Conservation (phyloP, 495 filamentous ascomycete genomes). For the Peziza echinospora region DNA sequence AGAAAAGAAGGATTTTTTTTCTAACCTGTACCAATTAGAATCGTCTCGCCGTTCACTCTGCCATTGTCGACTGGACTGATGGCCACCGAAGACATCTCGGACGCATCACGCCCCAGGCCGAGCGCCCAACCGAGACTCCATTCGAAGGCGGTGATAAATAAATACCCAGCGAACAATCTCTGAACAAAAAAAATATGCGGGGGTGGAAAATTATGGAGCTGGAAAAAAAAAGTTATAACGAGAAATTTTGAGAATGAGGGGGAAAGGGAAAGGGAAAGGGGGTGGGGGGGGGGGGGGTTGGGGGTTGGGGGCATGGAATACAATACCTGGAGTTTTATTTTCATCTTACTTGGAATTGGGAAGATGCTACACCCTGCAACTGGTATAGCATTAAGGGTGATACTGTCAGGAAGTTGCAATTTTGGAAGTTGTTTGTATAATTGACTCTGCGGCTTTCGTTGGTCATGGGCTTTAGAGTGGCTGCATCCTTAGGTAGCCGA, state of each 20-base stretch:
- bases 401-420: background rate
- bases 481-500: no score
- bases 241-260: background rate
- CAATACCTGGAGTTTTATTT: no score
- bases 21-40: no score
- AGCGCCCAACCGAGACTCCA: conserved; percentile 22
- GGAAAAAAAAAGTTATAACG: background rate
- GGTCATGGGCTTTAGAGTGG: no score
- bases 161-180: no score
- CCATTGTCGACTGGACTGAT: conserved; percentile 55
- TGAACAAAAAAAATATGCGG: background rate
- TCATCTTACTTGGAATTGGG: background rate
- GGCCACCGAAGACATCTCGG: conserved; percentile 62
- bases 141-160: no score
- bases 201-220: background rate
- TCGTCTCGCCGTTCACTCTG: conserved; percentile 58
- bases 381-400: background rate
- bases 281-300: background rate
- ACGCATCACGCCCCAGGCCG: conserved; percentile 67
- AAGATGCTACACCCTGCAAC: background rate
- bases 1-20: no score
- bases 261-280: background rate
- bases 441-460: background rate
- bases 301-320: background rate
- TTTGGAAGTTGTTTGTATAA: background rate